phyloP scores from a whole-genome alignment of 805 yeast genomes.

The Hanseniaspora opuntiae region DNA sequence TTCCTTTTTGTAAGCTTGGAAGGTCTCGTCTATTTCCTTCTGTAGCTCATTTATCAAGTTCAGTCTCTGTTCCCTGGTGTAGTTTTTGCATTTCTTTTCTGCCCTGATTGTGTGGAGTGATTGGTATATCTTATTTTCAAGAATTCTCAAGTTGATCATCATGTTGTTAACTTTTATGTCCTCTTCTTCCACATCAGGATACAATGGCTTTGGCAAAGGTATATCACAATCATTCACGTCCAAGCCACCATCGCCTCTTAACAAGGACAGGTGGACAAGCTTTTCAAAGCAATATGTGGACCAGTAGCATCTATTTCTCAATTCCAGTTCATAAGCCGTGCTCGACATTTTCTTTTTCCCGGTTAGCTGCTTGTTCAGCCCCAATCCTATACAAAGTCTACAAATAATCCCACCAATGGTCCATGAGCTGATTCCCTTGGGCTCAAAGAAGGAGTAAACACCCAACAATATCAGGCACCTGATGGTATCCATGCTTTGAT shows the following conservation, averaged over 20 bases:
- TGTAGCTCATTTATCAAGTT: conserved; percentile 26
- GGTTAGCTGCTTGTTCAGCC: conserved; percentile 31
- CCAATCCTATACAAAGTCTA: conserved; percentile 33
- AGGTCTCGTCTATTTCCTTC: conserved; percentile 24
- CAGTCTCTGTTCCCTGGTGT: conserved; percentile 23
- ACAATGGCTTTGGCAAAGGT: conserved; percentile 29
- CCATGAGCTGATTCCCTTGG: conserved; percentile 39
- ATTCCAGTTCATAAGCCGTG: conserved; percentile 29
- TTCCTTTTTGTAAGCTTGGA: conserved; percentile 19
- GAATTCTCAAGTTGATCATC: conserved; percentile 32
- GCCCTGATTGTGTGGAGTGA: conserved; percentile 35
- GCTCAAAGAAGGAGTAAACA: conserved; percentile 39
- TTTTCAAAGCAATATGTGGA: conserved; percentile 37
- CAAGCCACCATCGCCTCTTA: conserved; percentile 33
- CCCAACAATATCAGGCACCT: conserved; percentile 33
- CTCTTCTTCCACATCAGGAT: conserved; percentile 29
- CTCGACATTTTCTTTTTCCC: conserved; percentile 21
- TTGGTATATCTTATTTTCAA: conserved; percentile 36
- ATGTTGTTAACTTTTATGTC: conserved; percentile 30
- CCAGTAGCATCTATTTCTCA: conserved; percentile 37
- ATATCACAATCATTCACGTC: conserved; percentile 39
- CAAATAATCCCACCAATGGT: conserved; percentile 36
- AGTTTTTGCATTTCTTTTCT: conserved; percentile 22
- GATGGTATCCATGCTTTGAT: conserved; percentile 31
- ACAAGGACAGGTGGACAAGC: conserved; percentile 35